Base-by-base conservation (phyloP, 2,329 filamentous ascomycete species). In the Nannizzia gypsea region DNA sequence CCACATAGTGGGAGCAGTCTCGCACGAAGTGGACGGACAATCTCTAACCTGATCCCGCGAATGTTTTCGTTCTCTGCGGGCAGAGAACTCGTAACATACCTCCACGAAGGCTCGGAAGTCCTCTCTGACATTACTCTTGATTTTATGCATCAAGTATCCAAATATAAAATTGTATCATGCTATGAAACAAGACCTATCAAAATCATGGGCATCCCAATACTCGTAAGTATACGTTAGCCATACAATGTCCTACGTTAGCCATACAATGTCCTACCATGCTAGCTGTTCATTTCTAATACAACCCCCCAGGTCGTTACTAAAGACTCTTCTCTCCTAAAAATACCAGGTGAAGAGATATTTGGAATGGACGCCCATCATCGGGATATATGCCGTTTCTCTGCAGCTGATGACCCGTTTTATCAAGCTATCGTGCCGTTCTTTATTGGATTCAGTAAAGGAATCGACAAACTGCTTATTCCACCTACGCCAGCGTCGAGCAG, bases 141-240 rank as follows among this genome's bases (percentile, higher is more conserved):
- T 40, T 61, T 61, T 34, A 44, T 60, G 15, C 34, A 62, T 28
- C 50, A 22, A 24, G 22, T 11, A 9, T 13, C 22, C n/a, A 57
- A 13, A 3, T 20, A 60, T 15, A 60, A 60, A 20, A 22, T 63
- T 5, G 57, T 63, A 34, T 62, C 62, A 6, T 63, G 62, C 22
- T 61, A 31, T 42, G 60, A 61, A 22, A 38, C 59, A 44, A 50
- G 42, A 42, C 15, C 42, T 24, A 61, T 24, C 8, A 48, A 24
- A 11, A n/a, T 48, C 4, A 6, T 48, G n/a, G 42, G 42, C 4
- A 48, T 48, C 11, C 42, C 42, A 6, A 48, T 48, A n/a, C 42
- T 48, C 5, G 42, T 48, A 48, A 6, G 42, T 24, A 22, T 57
- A 50, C 13, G n/a, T n/a, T n/a, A n/a, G n/a, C n/a, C n/a, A n/a